phyloP scores from a whole-genome alignment of 2,329 filamentous ascomycete species.

The Penicillium sumatraense region DNA sequence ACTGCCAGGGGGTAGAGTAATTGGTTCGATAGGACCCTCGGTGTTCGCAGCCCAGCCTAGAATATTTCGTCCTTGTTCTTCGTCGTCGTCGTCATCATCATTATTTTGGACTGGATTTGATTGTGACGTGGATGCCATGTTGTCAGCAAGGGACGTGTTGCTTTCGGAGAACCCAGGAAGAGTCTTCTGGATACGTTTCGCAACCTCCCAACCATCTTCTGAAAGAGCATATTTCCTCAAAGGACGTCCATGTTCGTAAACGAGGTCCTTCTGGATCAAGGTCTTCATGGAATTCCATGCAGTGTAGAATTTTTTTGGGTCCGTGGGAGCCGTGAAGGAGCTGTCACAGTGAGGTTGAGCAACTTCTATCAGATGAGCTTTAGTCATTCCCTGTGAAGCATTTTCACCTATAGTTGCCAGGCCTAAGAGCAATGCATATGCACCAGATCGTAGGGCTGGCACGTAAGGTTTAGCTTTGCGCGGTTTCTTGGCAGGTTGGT shows the following conservation, averaged over 20 bases:
- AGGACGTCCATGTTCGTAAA: slow-evolving; percentile 72
- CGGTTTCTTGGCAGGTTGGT: slow-evolving; percentile 59
- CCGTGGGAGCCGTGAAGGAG: slow-evolving; percentile 70
- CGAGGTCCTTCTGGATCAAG: slow-evolving; percentile 71
- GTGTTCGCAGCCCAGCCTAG: slow-evolving; percentile 10
- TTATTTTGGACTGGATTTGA: slow-evolving; percentile 8
- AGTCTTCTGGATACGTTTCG: slow-evolving; percentile 64
- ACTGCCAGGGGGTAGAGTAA: slow-evolving; percentile 64
- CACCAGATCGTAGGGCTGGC: slow-evolving; percentile 71
- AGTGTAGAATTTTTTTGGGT: slow-evolving; percentile 73
- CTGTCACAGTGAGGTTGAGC: slow-evolving; percentile 75
- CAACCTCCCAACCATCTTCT: slow-evolving; percentile 78
- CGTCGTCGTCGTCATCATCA: slow-evolving; percentile 12
- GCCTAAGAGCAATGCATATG: slow-evolving; percentile 73
- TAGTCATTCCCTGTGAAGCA: slow-evolving; percentile 64
- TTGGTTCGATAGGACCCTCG: slow-evolving; percentile 56
- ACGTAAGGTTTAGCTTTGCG: slow-evolving; percentile 69
- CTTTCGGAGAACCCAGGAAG: slow-evolving; percentile 29
- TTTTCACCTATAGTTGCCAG: slow-evolving; percentile 65
- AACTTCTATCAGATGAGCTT: slow-evolving; percentile 68
- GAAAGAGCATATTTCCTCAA: slow-evolving; percentile 71
- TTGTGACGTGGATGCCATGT: background rate
- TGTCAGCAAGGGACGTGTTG: slow-evolving; percentile 17
- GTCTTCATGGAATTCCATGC: slow-evolving; percentile 86
- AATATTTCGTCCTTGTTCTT: background rate